These are phyloP conservation scores for Cladosporium sp. DNA, from an alignment of 2,329 filamentous ascomycete species.

Conservation along the genomic window DNA sequence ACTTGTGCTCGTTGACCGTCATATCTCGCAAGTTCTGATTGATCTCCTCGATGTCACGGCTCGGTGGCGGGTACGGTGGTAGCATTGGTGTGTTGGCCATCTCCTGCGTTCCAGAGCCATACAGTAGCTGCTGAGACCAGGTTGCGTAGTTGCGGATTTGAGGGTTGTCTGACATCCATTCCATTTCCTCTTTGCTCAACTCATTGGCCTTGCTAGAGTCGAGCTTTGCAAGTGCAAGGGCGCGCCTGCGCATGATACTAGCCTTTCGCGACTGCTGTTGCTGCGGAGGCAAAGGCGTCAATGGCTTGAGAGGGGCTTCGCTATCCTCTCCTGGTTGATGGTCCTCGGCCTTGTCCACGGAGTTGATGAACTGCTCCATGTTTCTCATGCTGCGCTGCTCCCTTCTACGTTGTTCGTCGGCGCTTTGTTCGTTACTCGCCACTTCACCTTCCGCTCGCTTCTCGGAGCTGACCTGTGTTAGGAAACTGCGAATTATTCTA, in stretches of 20 bases:
- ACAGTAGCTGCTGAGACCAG: neutral
- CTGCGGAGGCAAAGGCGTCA: neutral
- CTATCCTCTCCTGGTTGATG: neutral
- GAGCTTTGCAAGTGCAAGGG: neutral
- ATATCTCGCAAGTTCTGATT: neutral
- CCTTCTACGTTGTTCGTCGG: neutral
- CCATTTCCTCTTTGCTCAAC: neutral
- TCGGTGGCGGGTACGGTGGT: conserved; percentile 2
- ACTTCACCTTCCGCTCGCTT: too few relatives aligned
- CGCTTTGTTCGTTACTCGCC: neutral
- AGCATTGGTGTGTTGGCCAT: conserved; percentile 1
- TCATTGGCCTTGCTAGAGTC: neutral
- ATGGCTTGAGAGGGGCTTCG: neutral
- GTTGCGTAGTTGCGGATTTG: conserved; percentile 15
- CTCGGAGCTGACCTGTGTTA: too few relatives aligned
- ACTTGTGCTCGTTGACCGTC: conserved; percentile 1
- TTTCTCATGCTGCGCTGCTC: neutral
- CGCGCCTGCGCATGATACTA: neutral
- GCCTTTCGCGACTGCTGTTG: neutral
- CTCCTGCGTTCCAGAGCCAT: neutral
- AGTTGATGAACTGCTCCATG: neutral
- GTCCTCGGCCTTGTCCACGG: neutral
- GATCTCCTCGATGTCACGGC: conserved; percentile 4
- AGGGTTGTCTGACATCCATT: conserved; percentile 16
- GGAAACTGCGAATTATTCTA: too few relatives aligned